These are phyloP conservation scores for Aspergillus fumigatus DNA, from an alignment of 2,329 filamentous ascomycete genomes.

Conservation along the genomic window DNA sequence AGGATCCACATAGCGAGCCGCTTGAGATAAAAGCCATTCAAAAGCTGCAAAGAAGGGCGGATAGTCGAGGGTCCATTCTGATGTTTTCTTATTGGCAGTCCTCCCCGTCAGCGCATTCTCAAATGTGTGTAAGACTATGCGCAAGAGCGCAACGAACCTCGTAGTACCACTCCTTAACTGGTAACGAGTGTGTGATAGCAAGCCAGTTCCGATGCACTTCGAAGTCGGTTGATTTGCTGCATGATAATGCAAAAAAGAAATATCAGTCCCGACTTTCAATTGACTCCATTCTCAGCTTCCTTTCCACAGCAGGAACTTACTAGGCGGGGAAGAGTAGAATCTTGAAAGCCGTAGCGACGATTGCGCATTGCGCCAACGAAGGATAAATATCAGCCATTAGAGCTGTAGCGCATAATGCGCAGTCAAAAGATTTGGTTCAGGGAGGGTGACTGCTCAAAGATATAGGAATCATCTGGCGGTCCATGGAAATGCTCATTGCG, in stretches of 20 bases:
- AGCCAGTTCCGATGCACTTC: slow-evolving; percentile 99
- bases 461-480: background rate
- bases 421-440: slow-evolving; percentile 2
- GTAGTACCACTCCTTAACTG: slow-evolving; percentile 87
- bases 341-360: slow-evolving; percentile 85
- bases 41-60: slow-evolving; percentile 97
- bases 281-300: background rate
- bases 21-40: slow-evolving; percentile 85
- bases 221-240: slow-evolving; percentile 96
- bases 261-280: background rate
- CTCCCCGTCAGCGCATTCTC: slow-evolving; percentile 4
- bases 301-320: slow-evolving; percentile 51
- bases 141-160: slow-evolving; percentile 53
- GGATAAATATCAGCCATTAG: slow-evolving; percentile 77
- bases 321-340: slow-evolving; percentile 90
- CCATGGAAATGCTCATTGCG: slow-evolving; percentile 2
- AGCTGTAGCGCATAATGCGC: slow-evolving; percentile 21
- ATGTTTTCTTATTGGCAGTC: slow-evolving; percentile 61
- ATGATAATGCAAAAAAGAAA: slow-evolving; percentile 1
- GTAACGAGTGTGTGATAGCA: slow-evolving; percentile 86
- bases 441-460: background rate
- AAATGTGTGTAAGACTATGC: background rate
- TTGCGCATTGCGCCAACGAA: slow-evolving; percentile 80
- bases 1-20: slow-evolving; percentile 71
- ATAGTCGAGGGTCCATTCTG: slow-evolving; percentile 99